A percentile compares a stretch with the other conserved stretches of the same genome.
These are phyloP conservation scores for Fraxinus paxiana DNA, from an alignment of 305 asterid genomes.

Conservation along the genomic window DNA sequence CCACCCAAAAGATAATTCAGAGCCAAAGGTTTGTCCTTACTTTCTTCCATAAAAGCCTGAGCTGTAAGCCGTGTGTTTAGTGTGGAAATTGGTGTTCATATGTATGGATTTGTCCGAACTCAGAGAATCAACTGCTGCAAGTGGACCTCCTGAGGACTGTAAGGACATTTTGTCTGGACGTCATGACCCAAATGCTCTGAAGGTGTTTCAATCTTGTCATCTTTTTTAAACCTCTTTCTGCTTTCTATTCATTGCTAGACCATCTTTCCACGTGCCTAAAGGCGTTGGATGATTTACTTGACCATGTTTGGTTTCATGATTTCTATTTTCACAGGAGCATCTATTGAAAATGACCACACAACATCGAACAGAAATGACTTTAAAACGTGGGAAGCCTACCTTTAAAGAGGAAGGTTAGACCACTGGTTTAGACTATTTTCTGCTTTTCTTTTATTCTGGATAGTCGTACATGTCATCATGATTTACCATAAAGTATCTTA, in stretches of 20 bases:
- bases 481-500: neutral
- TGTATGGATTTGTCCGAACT: conserved; percentile 21
- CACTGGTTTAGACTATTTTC: conserved; percentile 15
- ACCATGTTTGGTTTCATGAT: neutral
- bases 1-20: conserved; percentile 73
- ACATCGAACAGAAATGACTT: conserved; percentile 71
- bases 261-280: neutral
- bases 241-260: neutral
- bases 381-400: conserved; percentile 67
- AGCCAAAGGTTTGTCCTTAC: conserved; percentile 63
- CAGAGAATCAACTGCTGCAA: conserved; percentile 57
- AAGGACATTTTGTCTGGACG: conserved; percentile 71
- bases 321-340: conserved; percentile 59
- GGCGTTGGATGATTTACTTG: neutral
- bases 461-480: neutral
- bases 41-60: conserved; percentile 5
- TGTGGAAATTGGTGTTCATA: conserved; percentile 5
- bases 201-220: conserved; percentile 43
- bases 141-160: conserved; percentile 39
- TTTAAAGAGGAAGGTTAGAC: conserved; percentile 58
- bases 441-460: neutral
- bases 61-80: neutral
- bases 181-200: conserved; percentile 71
- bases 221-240: neutral
- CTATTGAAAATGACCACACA: conserved; percentile 70